Conservation (phyloP, 192 early-diverging fungal genomes). For the Jimgerdemannia lactiflua region DNA sequence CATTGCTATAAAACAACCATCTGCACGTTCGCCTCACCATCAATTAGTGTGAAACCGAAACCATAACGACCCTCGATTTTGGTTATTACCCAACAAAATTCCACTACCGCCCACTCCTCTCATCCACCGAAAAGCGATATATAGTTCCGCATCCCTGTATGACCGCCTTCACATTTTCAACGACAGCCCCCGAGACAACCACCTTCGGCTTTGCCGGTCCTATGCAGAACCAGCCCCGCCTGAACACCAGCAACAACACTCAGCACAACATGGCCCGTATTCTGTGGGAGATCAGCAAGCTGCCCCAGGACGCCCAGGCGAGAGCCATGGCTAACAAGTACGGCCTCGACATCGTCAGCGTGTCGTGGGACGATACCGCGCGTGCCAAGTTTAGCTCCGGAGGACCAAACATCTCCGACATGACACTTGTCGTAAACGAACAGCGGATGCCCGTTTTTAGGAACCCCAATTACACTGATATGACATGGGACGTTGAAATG, state of each 20-base stretch:
- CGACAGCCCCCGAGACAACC: neutral
- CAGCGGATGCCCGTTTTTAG: constrained; percentile 8
- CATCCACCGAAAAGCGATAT: too few relatives aligned
- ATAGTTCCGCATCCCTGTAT: too few relatives aligned
- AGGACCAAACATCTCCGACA: constrained; percentile 8
- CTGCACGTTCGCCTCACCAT: too few relatives aligned
- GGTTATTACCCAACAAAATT: neutral
- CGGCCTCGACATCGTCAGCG: constrained; percentile 7
- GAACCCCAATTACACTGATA: constrained; percentile 3
- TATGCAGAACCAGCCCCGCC: too few relatives aligned
- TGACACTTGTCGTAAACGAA: constrained; percentile 3
- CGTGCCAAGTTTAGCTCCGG: neutral
- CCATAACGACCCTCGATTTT: neutral
- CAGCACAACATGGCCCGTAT: neutral
- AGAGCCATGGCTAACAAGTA: neutral
- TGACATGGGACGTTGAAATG: constrained; percentile 6
- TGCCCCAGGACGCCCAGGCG: neutral
- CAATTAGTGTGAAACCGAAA: neutral
- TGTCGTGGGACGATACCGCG: constrained; percentile 10
- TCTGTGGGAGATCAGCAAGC: neutral
- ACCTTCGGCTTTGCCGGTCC: neutral
- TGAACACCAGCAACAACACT: neutral
- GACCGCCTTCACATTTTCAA: neutral
- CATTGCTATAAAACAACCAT: neutral
- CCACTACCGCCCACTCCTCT: too few relatives aligned